phyloP scores from a whole-genome alignment of 2,329 filamentous ascomycete species.

The Sphaerulina vaccinii region DNA sequence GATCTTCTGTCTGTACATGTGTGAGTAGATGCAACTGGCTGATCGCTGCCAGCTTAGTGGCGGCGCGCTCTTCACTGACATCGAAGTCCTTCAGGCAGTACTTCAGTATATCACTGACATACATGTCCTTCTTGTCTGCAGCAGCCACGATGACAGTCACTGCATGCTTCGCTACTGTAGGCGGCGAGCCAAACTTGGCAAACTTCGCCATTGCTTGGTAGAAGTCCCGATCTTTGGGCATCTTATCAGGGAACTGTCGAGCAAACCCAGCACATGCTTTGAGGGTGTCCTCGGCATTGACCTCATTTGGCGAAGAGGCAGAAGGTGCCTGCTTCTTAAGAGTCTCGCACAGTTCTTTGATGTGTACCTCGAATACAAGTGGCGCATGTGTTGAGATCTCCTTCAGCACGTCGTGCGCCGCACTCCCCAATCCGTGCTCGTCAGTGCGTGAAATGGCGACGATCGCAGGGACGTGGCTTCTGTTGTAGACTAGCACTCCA shows the following conservation, averaged over 20 bases:
- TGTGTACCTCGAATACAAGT: conserved; percentile 86
- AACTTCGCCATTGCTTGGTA: conserved; percentile 78
- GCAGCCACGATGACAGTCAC: conserved; percentile 83
- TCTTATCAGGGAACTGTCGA: conserved; percentile 77
- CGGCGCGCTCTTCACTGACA: conserved; percentile 70
- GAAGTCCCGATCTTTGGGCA: conserved; percentile 79
- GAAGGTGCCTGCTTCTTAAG: conserved; percentile 78
- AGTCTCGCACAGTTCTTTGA: conserved; percentile 85
- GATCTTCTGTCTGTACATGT: conserved; percentile 65
- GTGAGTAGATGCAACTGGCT: conserved; percentile 75
- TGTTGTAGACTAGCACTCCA: conserved; percentile 85
- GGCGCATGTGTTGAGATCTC: conserved; percentile 89
- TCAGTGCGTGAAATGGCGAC: conserved; percentile 84
- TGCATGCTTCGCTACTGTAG: conserved; percentile 87
- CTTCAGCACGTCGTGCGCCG: conserved; percentile 84
- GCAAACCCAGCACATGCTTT: conserved; percentile 94
- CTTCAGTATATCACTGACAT: conserved; percentile 77
- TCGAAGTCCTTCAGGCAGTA: conserved; percentile 72
- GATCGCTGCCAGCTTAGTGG: conserved; percentile 69
- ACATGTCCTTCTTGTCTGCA: conserved; percentile 75
- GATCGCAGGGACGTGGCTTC: conserved; percentile 87
- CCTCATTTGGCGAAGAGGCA: conserved; percentile 64
- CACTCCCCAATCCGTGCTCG: conserved; percentile 70
- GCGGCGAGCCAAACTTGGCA: conserved; percentile 75
- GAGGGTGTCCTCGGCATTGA: conserved; percentile 79